phyloP scores from a whole-genome alignment of 345 rosid genomes.

The Linum tenue region DNA sequence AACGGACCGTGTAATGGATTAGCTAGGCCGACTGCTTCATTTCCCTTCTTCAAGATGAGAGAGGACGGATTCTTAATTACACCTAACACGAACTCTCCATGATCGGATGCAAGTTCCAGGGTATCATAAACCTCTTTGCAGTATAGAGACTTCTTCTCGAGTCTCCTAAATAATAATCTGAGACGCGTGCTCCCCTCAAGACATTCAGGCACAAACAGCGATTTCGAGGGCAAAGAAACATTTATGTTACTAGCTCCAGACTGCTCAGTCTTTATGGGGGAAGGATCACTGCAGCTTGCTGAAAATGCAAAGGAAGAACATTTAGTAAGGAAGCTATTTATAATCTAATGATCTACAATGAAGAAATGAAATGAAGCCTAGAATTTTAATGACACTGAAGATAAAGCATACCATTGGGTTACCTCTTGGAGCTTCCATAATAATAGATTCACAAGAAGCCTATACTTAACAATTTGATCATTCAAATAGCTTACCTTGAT shows the following conservation, averaged over 20 bases:
- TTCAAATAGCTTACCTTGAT: not conserved
- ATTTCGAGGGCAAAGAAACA: not conserved
- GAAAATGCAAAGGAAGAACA: not conserved
- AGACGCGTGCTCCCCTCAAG: not conserved
- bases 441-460: not conserved
- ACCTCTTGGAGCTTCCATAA: not conserved
- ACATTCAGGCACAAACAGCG: not conserved
- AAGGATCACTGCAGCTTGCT: not conserved
- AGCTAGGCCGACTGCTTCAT: not conserved
- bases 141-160: not conserved
- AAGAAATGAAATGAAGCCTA: not conserved
- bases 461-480: not conserved
- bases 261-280: not conserved
- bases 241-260: not conserved
- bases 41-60: not conserved
- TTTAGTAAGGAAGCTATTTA: not conserved
- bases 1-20: not conserved
- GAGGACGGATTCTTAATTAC: not conserved
- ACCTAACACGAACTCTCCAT: not conserved
- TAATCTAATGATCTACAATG: not conserved
- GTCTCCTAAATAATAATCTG: too few species aligned
- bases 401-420: not conserved
- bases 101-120: not conserved
- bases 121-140: not conserved
- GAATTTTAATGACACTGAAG: not conserved